Conservation (phyloP, 2,329 filamentous ascomycete species). For the Leptographium galeiforme region DNA sequence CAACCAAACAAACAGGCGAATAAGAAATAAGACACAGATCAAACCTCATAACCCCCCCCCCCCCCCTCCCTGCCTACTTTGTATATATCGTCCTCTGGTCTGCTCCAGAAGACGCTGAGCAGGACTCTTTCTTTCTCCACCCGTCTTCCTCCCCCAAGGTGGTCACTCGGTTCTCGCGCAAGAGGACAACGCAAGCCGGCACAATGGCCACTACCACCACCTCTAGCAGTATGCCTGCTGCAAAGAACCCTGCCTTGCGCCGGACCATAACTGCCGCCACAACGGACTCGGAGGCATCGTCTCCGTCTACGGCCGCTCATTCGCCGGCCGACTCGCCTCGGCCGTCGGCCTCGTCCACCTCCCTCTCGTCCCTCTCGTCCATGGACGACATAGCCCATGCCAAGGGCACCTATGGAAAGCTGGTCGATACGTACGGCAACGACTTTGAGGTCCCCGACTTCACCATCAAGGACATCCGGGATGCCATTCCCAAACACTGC, state of each 20-base stretch:
- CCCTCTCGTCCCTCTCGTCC: slow-evolving; percentile 77
- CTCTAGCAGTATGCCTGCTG: slow-evolving; percentile 17
- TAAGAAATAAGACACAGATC: no score
- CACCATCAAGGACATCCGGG: slow-evolving; percentile 93
- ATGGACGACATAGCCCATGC: slow-evolving; percentile 41
- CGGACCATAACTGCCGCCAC: slow-evolving; percentile 31
- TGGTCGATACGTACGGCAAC: slow-evolving; percentile 90
- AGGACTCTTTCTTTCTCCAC: no score
- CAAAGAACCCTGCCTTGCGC: slow-evolving; percentile 31
- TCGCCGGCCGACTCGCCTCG: slow-evolving; percentile 48
- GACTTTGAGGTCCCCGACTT: slow-evolving; percentile 87
- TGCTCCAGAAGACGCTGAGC: not conserved
- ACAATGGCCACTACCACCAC: slow-evolving; percentile 31
- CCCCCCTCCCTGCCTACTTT: no score
- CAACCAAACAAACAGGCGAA: no score
- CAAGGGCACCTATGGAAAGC: slow-evolving; percentile 39
- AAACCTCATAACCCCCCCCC: no score
- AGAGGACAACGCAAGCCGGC: not conserved
- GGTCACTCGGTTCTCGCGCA: not conserved
- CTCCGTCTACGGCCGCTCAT: slow-evolving; percentile 41
- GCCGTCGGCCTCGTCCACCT: slow-evolving; percentile 67
- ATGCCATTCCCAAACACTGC: slow-evolving; percentile 96
- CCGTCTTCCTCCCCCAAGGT: not conserved
- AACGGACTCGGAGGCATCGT: slow-evolving; percentile 29
- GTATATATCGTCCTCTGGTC: not conserved